Base-by-base conservation (phyloP, 495 filamentous ascomycete genomes). In the Daldinia caldariorum region DNA sequence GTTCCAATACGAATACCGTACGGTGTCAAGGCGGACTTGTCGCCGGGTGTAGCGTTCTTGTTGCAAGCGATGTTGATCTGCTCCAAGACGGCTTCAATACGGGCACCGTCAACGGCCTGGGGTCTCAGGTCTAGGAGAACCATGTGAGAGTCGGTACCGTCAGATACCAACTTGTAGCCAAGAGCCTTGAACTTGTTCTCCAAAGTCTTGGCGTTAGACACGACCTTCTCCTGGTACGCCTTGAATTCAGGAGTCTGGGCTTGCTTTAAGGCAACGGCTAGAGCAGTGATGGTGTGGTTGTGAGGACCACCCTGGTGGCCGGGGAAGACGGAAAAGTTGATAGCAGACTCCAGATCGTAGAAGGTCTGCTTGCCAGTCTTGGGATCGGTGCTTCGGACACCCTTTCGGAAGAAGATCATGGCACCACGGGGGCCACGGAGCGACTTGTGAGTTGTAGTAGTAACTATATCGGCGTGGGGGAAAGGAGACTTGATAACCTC, bases 361-460 rank as follows among this genome's bases (percentile, higher is more conserved):
- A 93, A 76, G 69, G 87, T 88, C 81, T 97, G 89, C 85, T 97
- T 95, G 73, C 92, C 92, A 60, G 88, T 87, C 88, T 97, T 98
- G 79, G 90, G 83, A 78, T 98, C 92, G 50, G 89, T 88, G 77
- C 89, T 91, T 74, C 94, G 89, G 58, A 97, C 91, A 76, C 96
- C 96, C 83, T 94, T 96, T 76, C 96, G 92, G 89, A 93, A 99
- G 88, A 99, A 99, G 83, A 99, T 99, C 96, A 99, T 99, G 78
- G 96, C 96, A 78, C 96, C 96, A 82, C 96, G 91, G 60, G 96
- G 96, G 58, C 96, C 96, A 85, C 96, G 93, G 75, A 99, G 92
- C 56, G 94, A 97, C 89, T 99, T 99, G 89, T 99, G 96, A 55
- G 96, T 99, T 63, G 96, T 99, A 62, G 96, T 99, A 67, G 96